Evolutionary conservation across 306 rosid genomes (phyloP).

Genomic region (Astragalus membranaceus): DNA sequence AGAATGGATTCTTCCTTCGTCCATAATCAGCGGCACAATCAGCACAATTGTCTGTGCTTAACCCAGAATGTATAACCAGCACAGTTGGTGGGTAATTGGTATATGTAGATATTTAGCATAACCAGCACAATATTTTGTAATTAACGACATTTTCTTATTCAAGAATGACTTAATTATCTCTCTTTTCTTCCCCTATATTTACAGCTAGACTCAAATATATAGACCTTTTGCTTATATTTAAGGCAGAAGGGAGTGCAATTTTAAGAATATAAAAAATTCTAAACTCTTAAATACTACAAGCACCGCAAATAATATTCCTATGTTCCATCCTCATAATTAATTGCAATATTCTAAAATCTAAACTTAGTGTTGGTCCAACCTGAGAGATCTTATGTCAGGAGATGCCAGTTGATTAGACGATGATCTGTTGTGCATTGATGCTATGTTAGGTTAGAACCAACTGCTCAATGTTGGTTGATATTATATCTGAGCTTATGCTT

Average conservation of each 20-base stretch:
- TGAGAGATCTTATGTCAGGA: not conserved
- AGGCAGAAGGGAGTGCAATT: not conserved
- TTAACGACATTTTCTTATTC: not conserved
- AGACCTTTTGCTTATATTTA: too few species aligned
- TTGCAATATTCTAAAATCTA: not conserved
- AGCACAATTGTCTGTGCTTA: too few species aligned
- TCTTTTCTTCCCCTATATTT: too few species aligned
- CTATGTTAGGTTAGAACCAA: not conserved
- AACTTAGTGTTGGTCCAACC: not conserved
- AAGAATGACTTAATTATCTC: too few species aligned
- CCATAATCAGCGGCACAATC: too few species aligned
- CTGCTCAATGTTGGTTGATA: slow-evolving; percentile 8
- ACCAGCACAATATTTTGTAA: not conserved
- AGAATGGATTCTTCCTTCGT: not conserved
- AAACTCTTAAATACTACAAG: not conserved
- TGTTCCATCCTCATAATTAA: not conserved
- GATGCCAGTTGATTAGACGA: not conserved
- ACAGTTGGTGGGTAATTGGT: not conserved
- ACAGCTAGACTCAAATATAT: too few species aligned
- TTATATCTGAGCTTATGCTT: not conserved
- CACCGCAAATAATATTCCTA: not conserved
- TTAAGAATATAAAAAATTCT: not conserved
- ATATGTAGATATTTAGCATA: not conserved
- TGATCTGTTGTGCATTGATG: not conserved
- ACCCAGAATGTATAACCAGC: too few species aligned